These are phyloP conservation scores for Cordyceps javanica DNA, from an alignment of 2,329 filamentous ascomycete species.

Conservation along the genomic window DNA sequence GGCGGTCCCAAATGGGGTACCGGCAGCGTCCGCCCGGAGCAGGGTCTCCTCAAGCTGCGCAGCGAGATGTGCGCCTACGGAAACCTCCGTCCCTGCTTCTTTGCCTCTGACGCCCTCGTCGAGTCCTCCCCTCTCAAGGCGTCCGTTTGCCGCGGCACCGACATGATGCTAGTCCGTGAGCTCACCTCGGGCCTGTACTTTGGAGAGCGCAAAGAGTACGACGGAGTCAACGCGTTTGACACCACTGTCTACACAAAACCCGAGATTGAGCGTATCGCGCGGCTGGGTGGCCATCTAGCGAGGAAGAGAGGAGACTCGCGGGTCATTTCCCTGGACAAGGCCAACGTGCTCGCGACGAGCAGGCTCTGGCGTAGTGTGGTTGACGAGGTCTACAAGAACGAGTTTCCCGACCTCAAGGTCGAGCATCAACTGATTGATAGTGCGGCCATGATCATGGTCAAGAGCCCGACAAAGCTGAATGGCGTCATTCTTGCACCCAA, in stretches of 20 bases:
- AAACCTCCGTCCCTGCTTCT: conserved; percentile 94
- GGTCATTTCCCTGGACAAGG: conserved; percentile 90
- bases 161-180: conserved; percentile 91
- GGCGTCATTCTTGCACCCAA: conserved; percentile 91
- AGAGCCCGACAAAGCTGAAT: conserved; percentile 82
- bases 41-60: conserved; percentile 83
- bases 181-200: conserved; percentile 94
- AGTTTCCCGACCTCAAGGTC: conserved; percentile 81
- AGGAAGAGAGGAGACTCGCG: conserved; percentile 61
- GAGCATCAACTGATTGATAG: conserved; percentile 91
- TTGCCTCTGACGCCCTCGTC: conserved; percentile 80
- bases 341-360: conserved; percentile 88
- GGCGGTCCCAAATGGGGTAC: conserved; percentile 97
- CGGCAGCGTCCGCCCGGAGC: conserved; percentile 79
- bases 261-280: conserved; percentile 84
- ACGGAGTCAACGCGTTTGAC: conserved; percentile 70
- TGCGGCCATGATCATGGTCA: conserved; percentile 97
- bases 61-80: conserved; percentile 93
- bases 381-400: conserved; percentile 74
- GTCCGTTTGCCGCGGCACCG: conserved; percentile 75
- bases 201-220: conserved; percentile 76
- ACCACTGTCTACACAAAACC: conserved; percentile 77
- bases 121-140: conserved; percentile 82
- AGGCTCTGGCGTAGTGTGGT: conserved; percentile 86
- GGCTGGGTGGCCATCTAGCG: conserved; percentile 76